A percentile compares a stretch with the other conserved stretches of the same genome.
These are phyloP conservation scores for Trichosporon faecale DNA, from an alignment of 1,284 basidiomycete genomes.

Conservation along the genomic window DNA sequence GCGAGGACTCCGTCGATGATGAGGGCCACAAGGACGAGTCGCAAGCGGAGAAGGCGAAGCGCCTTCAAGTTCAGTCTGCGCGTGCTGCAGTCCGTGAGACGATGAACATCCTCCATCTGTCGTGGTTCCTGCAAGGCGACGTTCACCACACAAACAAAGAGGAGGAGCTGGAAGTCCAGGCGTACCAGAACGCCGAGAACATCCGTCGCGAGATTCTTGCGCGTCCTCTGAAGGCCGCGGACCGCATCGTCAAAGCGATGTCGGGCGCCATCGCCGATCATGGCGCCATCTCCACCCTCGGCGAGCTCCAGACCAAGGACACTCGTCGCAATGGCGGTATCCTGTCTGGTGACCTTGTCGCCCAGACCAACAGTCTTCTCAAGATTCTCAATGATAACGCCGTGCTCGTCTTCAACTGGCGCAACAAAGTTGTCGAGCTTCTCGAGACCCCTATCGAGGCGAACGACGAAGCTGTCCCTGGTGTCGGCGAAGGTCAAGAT, in stretches of 20 bases:
- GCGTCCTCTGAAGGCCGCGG: conserved; percentile 33
- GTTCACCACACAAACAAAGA: conserved; percentile 37
- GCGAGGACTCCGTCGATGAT: conserved; percentile 30
- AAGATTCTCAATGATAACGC: conserved; percentile 48
- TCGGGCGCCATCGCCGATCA: not conserved
- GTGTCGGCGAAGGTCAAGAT: conserved; percentile 28
- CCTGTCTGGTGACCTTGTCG: conserved; percentile 26
- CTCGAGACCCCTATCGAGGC: conserved; percentile 39
- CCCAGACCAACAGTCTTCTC: conserved; percentile 35
- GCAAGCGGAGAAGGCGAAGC: conserved; percentile 31
- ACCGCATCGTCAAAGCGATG: conserved; percentile 23
- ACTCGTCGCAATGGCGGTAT: conserved; percentile 30
- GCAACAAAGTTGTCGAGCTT: conserved; percentile 40
- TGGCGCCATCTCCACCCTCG: conserved; percentile 20
- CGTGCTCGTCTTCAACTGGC: conserved; percentile 42
- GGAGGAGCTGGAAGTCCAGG: conserved; percentile 29
- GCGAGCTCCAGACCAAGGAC: conserved; percentile 31
- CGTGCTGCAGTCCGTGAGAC: conserved; percentile 32
- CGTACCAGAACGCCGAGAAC: conserved; percentile 31
- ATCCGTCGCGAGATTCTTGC: conserved; percentile 43
- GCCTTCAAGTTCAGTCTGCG: not conserved
- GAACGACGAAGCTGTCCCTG: conserved; percentile 22
- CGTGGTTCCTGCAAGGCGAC: conserved; percentile 46
- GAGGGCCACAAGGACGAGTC: conserved; percentile 28
- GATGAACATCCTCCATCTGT: conserved; percentile 39